Conservation (phyloP, 2,329 filamentous ascomycete species). For the Exophiala sp. region DNA sequence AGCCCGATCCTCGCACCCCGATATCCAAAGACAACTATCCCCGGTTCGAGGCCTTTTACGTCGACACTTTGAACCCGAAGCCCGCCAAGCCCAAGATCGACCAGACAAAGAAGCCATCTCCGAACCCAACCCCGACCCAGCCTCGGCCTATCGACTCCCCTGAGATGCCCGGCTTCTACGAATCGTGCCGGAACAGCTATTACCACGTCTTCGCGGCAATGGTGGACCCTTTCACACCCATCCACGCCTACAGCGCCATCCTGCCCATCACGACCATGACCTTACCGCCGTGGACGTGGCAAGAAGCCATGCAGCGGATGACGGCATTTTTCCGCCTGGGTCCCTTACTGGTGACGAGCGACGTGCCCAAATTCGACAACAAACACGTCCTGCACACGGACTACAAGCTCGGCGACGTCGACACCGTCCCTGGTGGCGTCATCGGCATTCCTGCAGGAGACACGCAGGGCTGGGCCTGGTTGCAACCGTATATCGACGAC, state of each 20-base stretch:
- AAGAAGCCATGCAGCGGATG: conserved; percentile 28
- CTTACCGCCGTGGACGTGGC: conserved; percentile 28
- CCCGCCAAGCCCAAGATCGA: not conserved
- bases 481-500: conserved; percentile 32
- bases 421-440: too few relatives aligned
- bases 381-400: too few relatives aligned
- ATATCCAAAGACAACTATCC: too few relatives aligned
- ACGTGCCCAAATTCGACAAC: conserved; percentile 20
- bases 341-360: conserved; percentile 25
- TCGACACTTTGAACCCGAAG: not conserved
- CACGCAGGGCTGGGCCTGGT: conserved; percentile 27
- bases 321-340: conserved; percentile 31
- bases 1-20: too few relatives aligned
- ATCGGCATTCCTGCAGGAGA: too few relatives aligned
- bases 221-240: conserved; percentile 29
- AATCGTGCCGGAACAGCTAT: too few relatives aligned
- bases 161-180: too few relatives aligned
- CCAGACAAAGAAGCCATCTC: too few relatives aligned
- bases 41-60: too few relatives aligned
- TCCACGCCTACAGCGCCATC: conserved; percentile 29
- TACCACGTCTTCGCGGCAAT: conserved; percentile 24
- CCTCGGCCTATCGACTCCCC: too few relatives aligned
- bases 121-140: too few relatives aligned
- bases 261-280: conserved; percentile 27
- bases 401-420: conserved; percentile 1